Conservation (phyloP, 257 asterid species). For the Solanum ahanhuiri region DNA sequence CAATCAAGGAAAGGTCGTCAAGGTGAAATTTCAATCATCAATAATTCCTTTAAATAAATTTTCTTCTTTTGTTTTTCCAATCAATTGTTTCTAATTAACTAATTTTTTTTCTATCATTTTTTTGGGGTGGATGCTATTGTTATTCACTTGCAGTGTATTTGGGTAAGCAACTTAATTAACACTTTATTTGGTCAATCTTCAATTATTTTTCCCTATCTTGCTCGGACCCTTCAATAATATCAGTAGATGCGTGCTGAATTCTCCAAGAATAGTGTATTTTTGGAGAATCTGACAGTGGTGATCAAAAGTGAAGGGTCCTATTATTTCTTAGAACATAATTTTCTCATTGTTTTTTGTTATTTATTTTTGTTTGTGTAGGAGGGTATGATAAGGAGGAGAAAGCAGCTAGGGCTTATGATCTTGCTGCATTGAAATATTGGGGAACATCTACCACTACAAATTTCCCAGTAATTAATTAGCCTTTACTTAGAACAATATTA, state of each 20-base stretch:
- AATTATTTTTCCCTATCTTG: background rate
- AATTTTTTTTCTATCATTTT: background rate
- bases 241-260: background rate
- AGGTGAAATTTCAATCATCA: constrained; percentile 25
- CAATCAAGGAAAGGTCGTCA: constrained; percentile 95
- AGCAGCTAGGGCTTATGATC: constrained; percentile 94
- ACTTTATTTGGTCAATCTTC: background rate
- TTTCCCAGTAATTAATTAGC: constrained; percentile 52
- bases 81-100: background rate
- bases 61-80: background rate
- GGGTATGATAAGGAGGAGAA: constrained; percentile 96
- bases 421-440: constrained; percentile 91
- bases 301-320: background rate
- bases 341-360: background rate
- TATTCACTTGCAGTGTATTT: constrained; percentile 44
- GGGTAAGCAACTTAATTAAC: constrained; percentile 39
- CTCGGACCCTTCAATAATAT: accelerated
- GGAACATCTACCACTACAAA: constrained; percentile 92
- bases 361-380: constrained; percentile 25
- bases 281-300: background rate
- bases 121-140: constrained; percentile 3
- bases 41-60: background rate
- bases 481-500: background rate
- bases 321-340: background rate
- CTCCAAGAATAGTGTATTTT: background rate